Conservation (phyloP, 495 filamentous ascomycete genomes). For the Penicillium turbatum region DNA sequence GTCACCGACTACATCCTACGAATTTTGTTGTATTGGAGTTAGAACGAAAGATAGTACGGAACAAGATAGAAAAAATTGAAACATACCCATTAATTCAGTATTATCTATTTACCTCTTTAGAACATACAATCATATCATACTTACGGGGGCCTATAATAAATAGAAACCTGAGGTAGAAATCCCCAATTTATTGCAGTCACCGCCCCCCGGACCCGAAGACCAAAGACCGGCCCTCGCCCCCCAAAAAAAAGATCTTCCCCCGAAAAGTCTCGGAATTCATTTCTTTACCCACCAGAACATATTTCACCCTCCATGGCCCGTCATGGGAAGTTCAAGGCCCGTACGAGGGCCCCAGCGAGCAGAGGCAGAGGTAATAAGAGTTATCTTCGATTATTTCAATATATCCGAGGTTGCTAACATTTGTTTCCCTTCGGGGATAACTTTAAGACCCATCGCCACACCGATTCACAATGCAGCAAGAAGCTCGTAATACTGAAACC, state of each 20-base stretch:
- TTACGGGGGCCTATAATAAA: no score
- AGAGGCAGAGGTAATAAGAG: neutral
- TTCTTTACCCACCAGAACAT: neutral
- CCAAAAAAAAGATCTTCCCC: neutral
- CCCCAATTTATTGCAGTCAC: neutral
- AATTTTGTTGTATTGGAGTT: no score
- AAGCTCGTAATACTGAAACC: constrained; percentile 70
- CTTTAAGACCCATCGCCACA: constrained; percentile 13
- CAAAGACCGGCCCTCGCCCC: neutral
- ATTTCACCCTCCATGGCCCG: constrained; percentile 20
- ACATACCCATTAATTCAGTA: neutral
- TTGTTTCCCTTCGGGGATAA: neutral
- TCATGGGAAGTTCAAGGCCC: constrained; percentile 28
- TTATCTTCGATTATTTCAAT: no score
- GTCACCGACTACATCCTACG: neutral
- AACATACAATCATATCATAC: neutral
- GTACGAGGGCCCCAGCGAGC: constrained; percentile 12
- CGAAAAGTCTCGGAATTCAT: neutral
- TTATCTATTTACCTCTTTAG: neutral
- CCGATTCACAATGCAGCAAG: constrained; percentile 63
- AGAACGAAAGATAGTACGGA: no score
- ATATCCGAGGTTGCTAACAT: no score
- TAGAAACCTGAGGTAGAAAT: no score
- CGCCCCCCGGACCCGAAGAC: constrained; percentile 6
- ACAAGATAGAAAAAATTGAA: no score